These are phyloP conservation scores for Sugiyamaella novakii DNA, from an alignment of 1,139 yeast genomes.

Conservation along the genomic window DNA sequence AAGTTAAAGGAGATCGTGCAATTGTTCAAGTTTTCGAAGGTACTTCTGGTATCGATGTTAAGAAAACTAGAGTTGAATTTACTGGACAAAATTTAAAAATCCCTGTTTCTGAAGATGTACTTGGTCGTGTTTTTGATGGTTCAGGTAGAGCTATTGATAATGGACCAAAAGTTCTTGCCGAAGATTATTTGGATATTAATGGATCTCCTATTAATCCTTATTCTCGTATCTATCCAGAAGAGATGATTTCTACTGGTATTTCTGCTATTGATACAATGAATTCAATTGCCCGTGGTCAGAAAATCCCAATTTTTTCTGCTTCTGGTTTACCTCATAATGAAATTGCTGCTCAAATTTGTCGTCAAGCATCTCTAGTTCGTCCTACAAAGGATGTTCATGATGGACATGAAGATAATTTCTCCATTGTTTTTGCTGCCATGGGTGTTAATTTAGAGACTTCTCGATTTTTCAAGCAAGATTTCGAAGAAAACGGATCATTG, in stretches of 20 bases:
- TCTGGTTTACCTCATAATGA: slow-evolving; percentile 99
- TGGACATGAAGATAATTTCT: slow-evolving; percentile 99
- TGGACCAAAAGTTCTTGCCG: slow-evolving; percentile 98
- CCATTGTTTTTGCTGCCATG: slow-evolving; percentile 98
- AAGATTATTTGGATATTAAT: slow-evolving; percentile 95
- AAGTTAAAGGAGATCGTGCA: slow-evolving; percentile 95
- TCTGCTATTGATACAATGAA: slow-evolving; percentile 99
- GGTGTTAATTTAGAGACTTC: slow-evolving; percentile 93
- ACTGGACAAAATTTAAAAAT: slow-evolving; percentile 92
- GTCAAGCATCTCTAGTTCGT: slow-evolving; percentile 98
- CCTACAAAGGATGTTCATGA: slow-evolving; percentile 99
- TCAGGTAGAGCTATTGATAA: slow-evolving; percentile 98
- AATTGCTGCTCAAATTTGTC: slow-evolving; percentile 99
- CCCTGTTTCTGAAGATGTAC: slow-evolving; percentile 94
- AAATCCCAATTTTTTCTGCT: slow-evolving; percentile 97
- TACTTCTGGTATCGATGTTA: slow-evolving; percentile 95
- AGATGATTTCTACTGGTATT: slow-evolving; percentile 98
- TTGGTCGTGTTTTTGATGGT: slow-evolving; percentile 98
- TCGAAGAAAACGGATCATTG: slow-evolving; percentile 97
- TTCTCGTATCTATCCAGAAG: slow-evolving; percentile 98
- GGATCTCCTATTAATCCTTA: slow-evolving; percentile 98
- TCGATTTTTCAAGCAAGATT: slow-evolving; percentile 95
- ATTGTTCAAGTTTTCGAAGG: slow-evolving; percentile 99
- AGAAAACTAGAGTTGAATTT: slow-evolving; percentile 94
- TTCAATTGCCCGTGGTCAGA: slow-evolving; percentile 99